Conservation (phyloP, 2,329 filamentous ascomycete species). For the Scedosporium boydii region DNA sequence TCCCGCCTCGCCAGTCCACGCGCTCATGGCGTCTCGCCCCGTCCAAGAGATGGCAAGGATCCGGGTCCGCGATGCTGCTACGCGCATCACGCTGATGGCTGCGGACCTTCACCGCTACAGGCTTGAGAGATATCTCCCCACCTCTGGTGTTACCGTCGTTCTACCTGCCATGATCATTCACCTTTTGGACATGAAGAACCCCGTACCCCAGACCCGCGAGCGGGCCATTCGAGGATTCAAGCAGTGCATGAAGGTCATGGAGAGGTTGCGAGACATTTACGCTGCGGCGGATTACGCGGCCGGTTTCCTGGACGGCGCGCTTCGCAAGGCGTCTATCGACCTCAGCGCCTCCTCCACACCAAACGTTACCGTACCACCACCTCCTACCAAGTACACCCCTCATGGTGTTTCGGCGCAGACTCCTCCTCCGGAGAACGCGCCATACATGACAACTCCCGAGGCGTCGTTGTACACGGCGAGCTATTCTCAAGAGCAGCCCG, state of each 20-base stretch:
- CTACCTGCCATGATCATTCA: slow-evolving; percentile 91
- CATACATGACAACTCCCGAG: slow-evolving; percentile 32
- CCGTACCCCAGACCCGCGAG: slow-evolving; percentile 60
- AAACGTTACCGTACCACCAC: slow-evolving; percentile 24
- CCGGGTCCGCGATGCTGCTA: slow-evolving; percentile 74
- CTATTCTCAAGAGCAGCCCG: background rate
- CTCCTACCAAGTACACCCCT: slow-evolving; percentile 19
- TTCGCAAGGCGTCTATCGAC: slow-evolving; percentile 77
- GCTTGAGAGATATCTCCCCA: slow-evolving; percentile 73
- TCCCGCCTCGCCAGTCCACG: slow-evolving; percentile 53
- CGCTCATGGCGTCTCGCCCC: slow-evolving; percentile 48
- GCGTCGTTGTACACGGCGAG: slow-evolving; percentile 23
- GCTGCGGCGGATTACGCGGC: slow-evolving; percentile 94
- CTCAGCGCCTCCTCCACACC: slow-evolving; percentile 33
- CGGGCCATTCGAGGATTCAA: slow-evolving; percentile 73
- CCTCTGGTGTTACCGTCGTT: slow-evolving; percentile 82
- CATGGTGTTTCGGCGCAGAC: slow-evolving; percentile 27
- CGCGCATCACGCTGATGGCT: slow-evolving; percentile 77
- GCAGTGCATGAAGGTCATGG: slow-evolving; percentile 87
- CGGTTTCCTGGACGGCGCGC: slow-evolving; percentile 84
- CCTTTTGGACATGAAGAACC: slow-evolving; percentile 83
- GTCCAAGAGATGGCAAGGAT: slow-evolving; percentile 74
- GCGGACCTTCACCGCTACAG: slow-evolving; percentile 63
- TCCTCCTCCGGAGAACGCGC: slow-evolving; percentile 42
- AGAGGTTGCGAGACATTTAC: slow-evolving; percentile 79